Base-by-base conservation (phyloP, 352 stramenopile genomes). In the Phytophthora nicotianae region DNA sequence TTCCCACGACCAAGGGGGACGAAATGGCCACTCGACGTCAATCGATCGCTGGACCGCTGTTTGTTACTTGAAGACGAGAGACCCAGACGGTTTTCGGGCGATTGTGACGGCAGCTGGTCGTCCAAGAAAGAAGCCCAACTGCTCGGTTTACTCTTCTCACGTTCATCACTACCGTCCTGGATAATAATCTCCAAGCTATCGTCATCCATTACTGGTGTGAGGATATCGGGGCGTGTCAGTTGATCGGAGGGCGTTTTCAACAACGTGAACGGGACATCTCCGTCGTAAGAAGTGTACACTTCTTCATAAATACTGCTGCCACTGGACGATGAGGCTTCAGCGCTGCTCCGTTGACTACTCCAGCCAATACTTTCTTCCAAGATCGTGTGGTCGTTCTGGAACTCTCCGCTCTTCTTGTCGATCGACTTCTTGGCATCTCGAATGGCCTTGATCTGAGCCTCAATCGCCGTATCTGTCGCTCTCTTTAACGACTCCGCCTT, bases 401-500 rank as follows among this genome's bases (percentile, higher is more conserved):
- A 50, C 3, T 69, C 58, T 17, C 29, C 13, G 13, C 38, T 60
- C 4, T 72, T 62, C 17, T 46, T 65, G 16, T 35, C 54, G 4
- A 9, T 5, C 26, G 41, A 49, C 14, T 16, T 24, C 13, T 57
- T 33, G 21, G n/a, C 10, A 11, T 66, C 52, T 24, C 61, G 62
- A 17, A 84, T 69, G 7, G 69, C 62, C 29, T 83, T 81, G 27
- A 90, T 74, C 46, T 90, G 87, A 5, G 64, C 64, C 53, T 90
- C 75, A 40, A 93, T 79, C 14, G 83, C 83, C 2, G 62, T 54
- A 52, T 90, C 81, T 1, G 85, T 91, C 3, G 74, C 72, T 48
- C 70, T 64, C 49, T 81, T 79, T 1, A 91, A 58, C 23, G 73
- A 83, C 38, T 91, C 79, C 4, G 86, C 85, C 42, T 91, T 91